A percentile compares a stretch with the other conserved stretches of the same genome.
Conservation (phyloP, 176 grass and related monocot species). For the Pontederia paniculata region DNA sequence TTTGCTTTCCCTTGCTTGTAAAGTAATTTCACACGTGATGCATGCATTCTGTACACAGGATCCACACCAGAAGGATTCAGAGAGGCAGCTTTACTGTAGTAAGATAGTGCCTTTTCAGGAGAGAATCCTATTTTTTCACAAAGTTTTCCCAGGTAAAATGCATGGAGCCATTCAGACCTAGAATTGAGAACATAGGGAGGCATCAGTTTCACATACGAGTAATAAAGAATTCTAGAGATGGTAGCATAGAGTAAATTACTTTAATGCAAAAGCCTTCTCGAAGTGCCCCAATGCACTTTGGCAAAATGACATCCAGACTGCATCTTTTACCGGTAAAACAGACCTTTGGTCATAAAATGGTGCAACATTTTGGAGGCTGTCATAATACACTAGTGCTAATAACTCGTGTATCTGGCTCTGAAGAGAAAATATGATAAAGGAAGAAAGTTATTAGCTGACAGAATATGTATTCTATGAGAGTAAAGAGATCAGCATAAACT, state of each 20-base stretch:
- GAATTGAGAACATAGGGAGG: slow-evolving; percentile 8
- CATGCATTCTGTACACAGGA: slow-evolving; percentile 92
- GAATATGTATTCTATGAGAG: not conserved
- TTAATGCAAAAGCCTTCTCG: slow-evolving; percentile 77
- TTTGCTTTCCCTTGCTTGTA: slow-evolving; percentile 71
- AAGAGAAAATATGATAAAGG: slow-evolving; percentile 2
- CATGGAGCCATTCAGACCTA: slow-evolving; percentile 86
- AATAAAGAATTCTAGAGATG: slow-evolving; percentile 4
- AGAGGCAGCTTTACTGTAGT: slow-evolving; percentile 63
- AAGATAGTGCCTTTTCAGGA: slow-evolving; percentile 72
- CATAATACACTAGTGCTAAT: slow-evolving; percentile 91
- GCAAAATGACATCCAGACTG: slow-evolving; percentile 68
- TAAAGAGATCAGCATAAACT: not conserved
- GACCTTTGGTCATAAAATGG: slow-evolving; percentile 96
- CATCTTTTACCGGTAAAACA: slow-evolving; percentile 75
- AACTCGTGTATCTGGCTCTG: slow-evolving; percentile 89
- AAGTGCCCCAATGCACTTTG: slow-evolving; percentile 85
- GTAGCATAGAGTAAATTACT: slow-evolving; percentile 33
- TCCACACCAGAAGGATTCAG: slow-evolving; percentile 87
- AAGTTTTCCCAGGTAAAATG: slow-evolving; percentile 96
- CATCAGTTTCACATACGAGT: slow-evolving; percentile 6
- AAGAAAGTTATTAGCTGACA: not conserved
- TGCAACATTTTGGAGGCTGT: slow-evolving; percentile 87
- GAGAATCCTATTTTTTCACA: slow-evolving; percentile 77
- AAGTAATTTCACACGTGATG: slow-evolving; percentile 87